Conservation (phyloP, 805 yeast genomes). For the Monosporozyma aquatica region DNA sequence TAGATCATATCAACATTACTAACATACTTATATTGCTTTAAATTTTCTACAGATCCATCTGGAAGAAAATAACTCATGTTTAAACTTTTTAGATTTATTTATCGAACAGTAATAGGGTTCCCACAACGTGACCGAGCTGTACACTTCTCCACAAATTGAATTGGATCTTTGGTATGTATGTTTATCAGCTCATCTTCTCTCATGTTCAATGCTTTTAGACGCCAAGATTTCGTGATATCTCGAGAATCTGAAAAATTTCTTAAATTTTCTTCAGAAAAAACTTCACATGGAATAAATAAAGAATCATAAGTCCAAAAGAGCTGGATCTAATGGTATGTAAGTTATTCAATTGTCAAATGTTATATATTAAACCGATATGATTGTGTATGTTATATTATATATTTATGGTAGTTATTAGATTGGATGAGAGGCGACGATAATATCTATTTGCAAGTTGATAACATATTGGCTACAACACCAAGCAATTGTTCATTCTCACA, state of each 20-base stretch:
- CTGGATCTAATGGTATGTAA: no score
- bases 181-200: no score
- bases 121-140: no score
- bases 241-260: no score
- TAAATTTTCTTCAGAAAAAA: background rate
- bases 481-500: slow-evolving; percentile 91
- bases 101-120: no score
- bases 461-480: slow-evolving; percentile 87
- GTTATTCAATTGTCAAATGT: no score
- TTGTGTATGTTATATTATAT: background rate
- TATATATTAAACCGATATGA: no score
- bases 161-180: no score
- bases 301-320: no score
- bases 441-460: slow-evolving; percentile 56
- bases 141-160: no score
- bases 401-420: background rate
- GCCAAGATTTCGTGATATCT: background rate
- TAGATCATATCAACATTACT: background rate
- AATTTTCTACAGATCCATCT: slow-evolving; percentile 38
- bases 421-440: background rate
- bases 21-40: slow-evolving; percentile 43
- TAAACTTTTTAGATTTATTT: background rate
- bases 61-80: slow-evolving; percentile 63
- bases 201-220: background rate
- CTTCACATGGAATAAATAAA: background rate